Evolutionary conservation across 768 basidiomycete genomes (phyloP).

Genomic region (Suillus sp.): DNA sequence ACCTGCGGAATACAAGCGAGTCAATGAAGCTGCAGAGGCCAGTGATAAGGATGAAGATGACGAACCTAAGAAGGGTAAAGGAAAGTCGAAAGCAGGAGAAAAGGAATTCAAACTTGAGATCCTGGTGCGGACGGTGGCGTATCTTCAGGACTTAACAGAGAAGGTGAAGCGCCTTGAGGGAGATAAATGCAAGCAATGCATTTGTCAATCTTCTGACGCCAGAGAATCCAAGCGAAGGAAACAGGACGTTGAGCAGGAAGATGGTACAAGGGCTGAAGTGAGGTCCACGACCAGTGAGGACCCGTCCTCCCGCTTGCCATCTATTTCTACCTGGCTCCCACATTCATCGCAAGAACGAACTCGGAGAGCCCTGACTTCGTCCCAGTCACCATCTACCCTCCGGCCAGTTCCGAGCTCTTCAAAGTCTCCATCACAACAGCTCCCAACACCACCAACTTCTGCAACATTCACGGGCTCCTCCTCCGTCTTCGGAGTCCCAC

Average conservation of each 20-base stretch:
- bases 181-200: conserved; percentile 20
- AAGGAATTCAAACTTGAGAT: conserved; percentile 95
- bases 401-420: conserved; percentile 25
- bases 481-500: conserved; percentile 36
- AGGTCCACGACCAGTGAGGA: background rate
- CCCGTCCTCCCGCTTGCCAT: conserved; percentile 49
- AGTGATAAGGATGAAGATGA: conserved; percentile 37
- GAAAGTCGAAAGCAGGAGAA: conserved; percentile 50
- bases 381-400: conserved; percentile 37
- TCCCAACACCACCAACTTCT: conserved; percentile 61
- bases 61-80: conserved; percentile 32
- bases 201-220: conserved; percentile 19
- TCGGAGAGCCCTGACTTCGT: conserved; percentile 31
- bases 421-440: conserved; percentile 31
- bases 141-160: conserved; percentile 69
- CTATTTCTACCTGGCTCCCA: conserved; percentile 71
- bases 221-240: conserved; percentile 4
- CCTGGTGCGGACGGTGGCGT: conserved; percentile 78
- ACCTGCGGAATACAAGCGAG: conserved; percentile 53
- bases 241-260: background rate
- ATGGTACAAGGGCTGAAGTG: background rate
- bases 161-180: conserved; percentile 51
- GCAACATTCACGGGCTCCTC: conserved; percentile 49
- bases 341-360: conserved; percentile 20
- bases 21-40: conserved; percentile 32